Evolutionary conservation across 306 rosid species (phyloP).

Genomic region (Prosopis cineraria): DNA sequence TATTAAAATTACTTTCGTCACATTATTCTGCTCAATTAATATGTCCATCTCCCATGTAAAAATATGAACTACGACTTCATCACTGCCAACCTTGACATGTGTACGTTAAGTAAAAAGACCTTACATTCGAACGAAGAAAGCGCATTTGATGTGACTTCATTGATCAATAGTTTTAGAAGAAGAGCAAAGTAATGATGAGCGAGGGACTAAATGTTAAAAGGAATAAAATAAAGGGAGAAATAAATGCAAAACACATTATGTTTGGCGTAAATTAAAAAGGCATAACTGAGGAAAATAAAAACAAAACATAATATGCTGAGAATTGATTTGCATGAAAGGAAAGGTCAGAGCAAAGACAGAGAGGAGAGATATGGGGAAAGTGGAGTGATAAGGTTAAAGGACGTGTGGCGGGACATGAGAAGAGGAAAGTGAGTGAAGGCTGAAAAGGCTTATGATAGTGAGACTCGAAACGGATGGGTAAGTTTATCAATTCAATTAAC

Average conservation of each 20-base stretch:
- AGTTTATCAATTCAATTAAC: not conserved
- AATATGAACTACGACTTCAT: too few relatives aligned
- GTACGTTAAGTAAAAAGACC: too few relatives aligned
- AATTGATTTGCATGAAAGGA: not conserved
- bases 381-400: conserved; percentile 11
- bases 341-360: not conserved
- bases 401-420: conserved; percentile 39
- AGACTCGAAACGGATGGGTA: conserved; percentile 20
- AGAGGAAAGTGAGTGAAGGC: conserved; percentile 36
- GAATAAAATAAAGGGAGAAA: not conserved
- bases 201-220: not conserved
- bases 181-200: not conserved
- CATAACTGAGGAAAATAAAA: not conserved
- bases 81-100: too few relatives aligned
- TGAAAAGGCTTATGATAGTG: conserved; percentile 32
- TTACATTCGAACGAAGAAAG: too few relatives aligned
- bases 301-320: not conserved
- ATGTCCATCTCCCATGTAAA: too few relatives aligned
- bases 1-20: too few relatives aligned
- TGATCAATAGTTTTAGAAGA: not conserved
- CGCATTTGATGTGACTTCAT: not conserved
- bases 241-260: not conserved
- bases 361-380: not conserved
- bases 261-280: not conserved
- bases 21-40: too few relatives aligned